Evolutionary conservation across 805 yeast genomes (phyloP).

Genomic region (Groenewaldozyma tartarivorans): DNA sequence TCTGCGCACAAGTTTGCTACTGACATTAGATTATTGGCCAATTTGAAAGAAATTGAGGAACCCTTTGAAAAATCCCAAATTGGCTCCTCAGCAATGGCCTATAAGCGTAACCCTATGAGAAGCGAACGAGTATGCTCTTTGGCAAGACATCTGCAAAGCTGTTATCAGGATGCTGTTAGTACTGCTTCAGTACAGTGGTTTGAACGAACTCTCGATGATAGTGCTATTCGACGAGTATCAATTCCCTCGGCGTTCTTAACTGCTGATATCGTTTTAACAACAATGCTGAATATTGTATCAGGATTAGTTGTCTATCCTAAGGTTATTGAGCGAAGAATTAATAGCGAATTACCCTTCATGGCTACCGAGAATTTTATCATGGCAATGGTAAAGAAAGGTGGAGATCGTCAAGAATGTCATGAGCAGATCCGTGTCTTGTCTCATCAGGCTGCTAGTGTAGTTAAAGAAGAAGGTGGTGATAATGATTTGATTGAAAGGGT

Average conservation of each 20-base stretch:
- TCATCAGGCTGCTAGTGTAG: slow-evolving; percentile 95
- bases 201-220: slow-evolving; percentile 96
- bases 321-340: slow-evolving; percentile 94
- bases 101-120: slow-evolving; percentile 99
- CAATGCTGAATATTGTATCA: slow-evolving; percentile 82
- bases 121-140: slow-evolving; percentile 98
- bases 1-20: slow-evolving; percentile 97
- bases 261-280: slow-evolving; percentile 84
- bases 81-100: slow-evolving; percentile 98
- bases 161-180: slow-evolving; percentile 87
- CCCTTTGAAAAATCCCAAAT: slow-evolving; percentile 98
- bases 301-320: slow-evolving; percentile 98
- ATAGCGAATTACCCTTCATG: slow-evolving; percentile 95
- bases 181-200: slow-evolving; percentile 99
- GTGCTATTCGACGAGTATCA: slow-evolving; percentile 95
- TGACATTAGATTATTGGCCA: slow-evolving; percentile 89
- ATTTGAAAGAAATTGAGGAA: slow-evolving; percentile 94
- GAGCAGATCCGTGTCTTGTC: slow-evolving; percentile 94
- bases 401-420: slow-evolving; percentile 96
- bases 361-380: slow-evolving; percentile 98
- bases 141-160: slow-evolving; percentile 87
- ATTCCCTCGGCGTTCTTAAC: slow-evolving; percentile 94
- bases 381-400: slow-evolving; percentile 99
- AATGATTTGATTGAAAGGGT: slow-evolving; percentile 91
- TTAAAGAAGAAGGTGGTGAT: slow-evolving; percentile 97